A percentile compares a stretch with the other conserved stretches of the same genome.
Evolutionary conservation across 495 filamentous ascomycete species (phyloP).

Genomic region (Daldinia concentrica): DNA sequence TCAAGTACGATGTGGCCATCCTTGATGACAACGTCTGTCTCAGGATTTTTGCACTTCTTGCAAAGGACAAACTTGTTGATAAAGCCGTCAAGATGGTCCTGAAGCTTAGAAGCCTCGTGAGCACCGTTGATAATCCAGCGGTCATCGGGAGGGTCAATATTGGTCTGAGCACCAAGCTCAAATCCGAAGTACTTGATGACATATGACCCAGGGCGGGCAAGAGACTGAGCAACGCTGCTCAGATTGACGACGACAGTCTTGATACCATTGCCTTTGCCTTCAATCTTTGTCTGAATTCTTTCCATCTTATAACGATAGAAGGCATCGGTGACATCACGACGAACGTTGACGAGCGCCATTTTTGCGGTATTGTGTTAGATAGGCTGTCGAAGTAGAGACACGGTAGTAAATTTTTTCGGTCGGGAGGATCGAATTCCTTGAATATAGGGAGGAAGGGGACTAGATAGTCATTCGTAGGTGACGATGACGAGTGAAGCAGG

Average conservation of each 20-base stretch:
- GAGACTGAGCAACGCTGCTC: slow-evolving; percentile 90
- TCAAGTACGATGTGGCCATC: slow-evolving; percentile 89
- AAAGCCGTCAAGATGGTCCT: slow-evolving; percentile 98
- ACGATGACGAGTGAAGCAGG: slow-evolving; percentile 29
- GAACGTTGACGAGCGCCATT: slow-evolving; percentile 89
- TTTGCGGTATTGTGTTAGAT: slow-evolving; percentile 53
- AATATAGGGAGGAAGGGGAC: slow-evolving; percentile 25
- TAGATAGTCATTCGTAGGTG: slow-evolving; percentile 46
- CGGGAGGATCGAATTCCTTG: slow-evolving; percentile 38
- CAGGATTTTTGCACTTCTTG: slow-evolving; percentile 99
- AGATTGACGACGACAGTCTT: slow-evolving; percentile 97
- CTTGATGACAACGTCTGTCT: slow-evolving; percentile 94
- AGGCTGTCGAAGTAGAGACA: slow-evolving; percentile 39
- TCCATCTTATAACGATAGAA: slow-evolving; percentile 99
- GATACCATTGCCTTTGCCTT: slow-evolving; percentile 98
- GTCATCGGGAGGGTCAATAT: slow-evolving; percentile 94
- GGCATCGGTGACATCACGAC: slow-evolving; percentile 95
- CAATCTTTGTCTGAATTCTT: slow-evolving; percentile 96
- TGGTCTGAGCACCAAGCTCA: slow-evolving; percentile 97
- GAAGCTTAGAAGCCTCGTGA: slow-evolving; percentile 93
- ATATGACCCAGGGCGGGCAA: slow-evolving; percentile 91
- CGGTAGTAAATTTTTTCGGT: slow-evolving; percentile 33
- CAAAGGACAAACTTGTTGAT: slow-evolving; percentile 98
- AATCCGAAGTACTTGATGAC: slow-evolving; percentile 99
- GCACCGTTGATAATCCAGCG: slow-evolving; percentile 99